Base-by-base conservation (phyloP, 495 filamentous ascomycete species). In the Neurospora sp. region DNA sequence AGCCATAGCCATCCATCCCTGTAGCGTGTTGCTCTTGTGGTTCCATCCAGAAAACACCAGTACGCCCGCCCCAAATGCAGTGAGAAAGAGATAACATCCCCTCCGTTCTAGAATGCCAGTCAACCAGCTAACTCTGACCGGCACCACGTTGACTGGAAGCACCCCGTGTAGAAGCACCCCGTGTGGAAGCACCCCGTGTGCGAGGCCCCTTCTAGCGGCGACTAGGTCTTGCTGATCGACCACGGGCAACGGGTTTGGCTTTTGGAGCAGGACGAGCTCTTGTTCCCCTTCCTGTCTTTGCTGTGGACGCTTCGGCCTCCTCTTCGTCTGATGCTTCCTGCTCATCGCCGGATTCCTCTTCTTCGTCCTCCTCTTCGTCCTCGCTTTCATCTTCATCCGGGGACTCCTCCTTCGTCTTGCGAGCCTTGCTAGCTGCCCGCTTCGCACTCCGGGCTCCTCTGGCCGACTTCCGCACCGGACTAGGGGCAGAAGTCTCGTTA, bases 321-420 rank as follows among this genome's bases (percentile, higher is more conserved):
- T 70, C 82, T 40, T 77, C 78, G 10, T 70, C 75, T 53, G 74
- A 78, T 70, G 81, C 75, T 66, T 75, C 80, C 70, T 76, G 79
- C 66, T 76, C 80, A 46, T 71, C 77, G 10, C 69, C 73, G 2
- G 77, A 76, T 41, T 78, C 83, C 72, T 86, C 87, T 68, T 84
- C 84, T 22, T 91, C 81, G 0, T 84, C 84, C 72, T 86, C 84
- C 70, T 87, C 84, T 44, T 93, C 87, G 9, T 86, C 85, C 71
- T 88, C 87, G 48, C 75, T 73, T 75, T 96, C 94, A 38, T 84
- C 83, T 72, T 91, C 91, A 73, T 94, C 91, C 72, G 89, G 88
- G 74, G 92, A 94, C 12, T 78, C 80, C 16, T 80, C 77, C 61
- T 79, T 78, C 18, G 77, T 76, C 72, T 75, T 81, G 69, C 79